phyloP scores from a whole-genome alignment of 345 rosid species.

The Alliaria petiolata region DNA sequence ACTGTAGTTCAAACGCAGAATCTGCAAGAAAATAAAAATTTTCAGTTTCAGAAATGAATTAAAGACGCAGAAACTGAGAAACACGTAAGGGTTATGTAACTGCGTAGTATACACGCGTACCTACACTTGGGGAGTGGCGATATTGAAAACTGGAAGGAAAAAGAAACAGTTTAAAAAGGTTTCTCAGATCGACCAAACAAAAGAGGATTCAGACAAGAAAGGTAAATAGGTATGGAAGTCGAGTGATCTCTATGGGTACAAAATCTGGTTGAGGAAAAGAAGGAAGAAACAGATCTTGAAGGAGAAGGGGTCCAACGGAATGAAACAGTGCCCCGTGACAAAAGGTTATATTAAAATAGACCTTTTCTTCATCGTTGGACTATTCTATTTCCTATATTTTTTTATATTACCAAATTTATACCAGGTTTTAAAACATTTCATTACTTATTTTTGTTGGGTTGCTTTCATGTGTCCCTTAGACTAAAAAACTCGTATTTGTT shows the following conservation, averaged over 20 bases:
- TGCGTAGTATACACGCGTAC: conserved; percentile 24
- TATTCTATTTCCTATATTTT: background rate
- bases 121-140: conserved; percentile 18
- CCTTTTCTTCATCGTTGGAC: conserved; percentile 23
- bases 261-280: conserved; percentile 29
- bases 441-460: background rate
- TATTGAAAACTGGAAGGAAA: background rate
- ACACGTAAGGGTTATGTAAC: conserved; percentile 10
- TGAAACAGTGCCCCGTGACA: conserved; percentile 31
- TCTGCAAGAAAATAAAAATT: background rate
- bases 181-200: background rate
- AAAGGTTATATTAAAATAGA: conserved; percentile 3
- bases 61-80: conserved; percentile 20
- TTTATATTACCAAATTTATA: background rate
- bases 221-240: conserved; percentile 2
- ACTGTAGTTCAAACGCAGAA: conserved; percentile 11
- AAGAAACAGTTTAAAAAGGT: background rate
- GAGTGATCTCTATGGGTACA: conserved; percentile 4
- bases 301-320: conserved; percentile 29
- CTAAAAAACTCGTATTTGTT: too few relatives aligned
- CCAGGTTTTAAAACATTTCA: background rate
- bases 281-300: conserved; percentile 29
- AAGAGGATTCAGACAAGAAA: conserved; percentile 12
- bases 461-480: background rate
- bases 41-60: conserved; percentile 4